These are phyloP conservation scores for Colletotrichum lini DNA, from an alignment of 2,329 filamentous ascomycete species.

Conservation along the genomic window DNA sequence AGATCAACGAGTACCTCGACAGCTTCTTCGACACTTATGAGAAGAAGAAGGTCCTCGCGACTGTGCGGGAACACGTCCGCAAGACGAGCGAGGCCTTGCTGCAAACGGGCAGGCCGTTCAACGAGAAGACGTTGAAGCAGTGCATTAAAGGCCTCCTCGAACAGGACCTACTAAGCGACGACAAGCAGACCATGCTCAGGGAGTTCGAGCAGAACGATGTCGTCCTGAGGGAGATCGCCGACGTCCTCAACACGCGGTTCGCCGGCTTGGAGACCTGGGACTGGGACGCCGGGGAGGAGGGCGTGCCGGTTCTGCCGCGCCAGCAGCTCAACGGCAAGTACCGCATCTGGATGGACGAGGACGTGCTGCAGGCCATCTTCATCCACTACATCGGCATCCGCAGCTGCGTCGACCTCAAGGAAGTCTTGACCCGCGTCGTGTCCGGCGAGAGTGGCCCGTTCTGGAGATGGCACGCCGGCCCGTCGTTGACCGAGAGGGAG, in stretches of 20 bases:
- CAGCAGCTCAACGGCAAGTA: constrained; percentile 65
- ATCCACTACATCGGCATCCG: constrained; percentile 64
- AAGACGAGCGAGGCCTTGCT: constrained; percentile 44
- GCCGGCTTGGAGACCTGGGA: constrained; percentile 60
- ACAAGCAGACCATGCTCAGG: constrained; percentile 57
- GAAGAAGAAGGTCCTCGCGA: constrained; percentile 46
- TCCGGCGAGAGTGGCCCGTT: constrained; percentile 50
- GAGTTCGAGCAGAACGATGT: constrained; percentile 59
- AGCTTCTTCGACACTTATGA: constrained; percentile 56
- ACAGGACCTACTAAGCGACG: constrained; percentile 61
- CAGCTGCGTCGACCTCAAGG: constrained; percentile 62
- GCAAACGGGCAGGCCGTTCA: constrained; percentile 53
- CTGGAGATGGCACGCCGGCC: constrained; percentile 23
- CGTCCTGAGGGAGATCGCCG: constrained; percentile 64
- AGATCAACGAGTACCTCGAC: constrained; percentile 57
- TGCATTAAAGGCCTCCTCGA: constrained; percentile 58
- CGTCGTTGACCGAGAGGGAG: not conserved
- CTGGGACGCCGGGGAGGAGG: constrained; percentile 56
- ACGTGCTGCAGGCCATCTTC: constrained; percentile 66
- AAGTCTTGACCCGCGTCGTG: constrained; percentile 51
- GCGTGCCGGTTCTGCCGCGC: constrained; percentile 58
- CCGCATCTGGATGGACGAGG: constrained; percentile 66
- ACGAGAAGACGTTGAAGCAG: constrained; percentile 51
- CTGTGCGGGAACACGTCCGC: constrained; percentile 48
- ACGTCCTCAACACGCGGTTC: constrained; percentile 68